Conservation (phyloP, 2,329 filamentous ascomycete genomes). For the Beauveria sp. region DNA sequence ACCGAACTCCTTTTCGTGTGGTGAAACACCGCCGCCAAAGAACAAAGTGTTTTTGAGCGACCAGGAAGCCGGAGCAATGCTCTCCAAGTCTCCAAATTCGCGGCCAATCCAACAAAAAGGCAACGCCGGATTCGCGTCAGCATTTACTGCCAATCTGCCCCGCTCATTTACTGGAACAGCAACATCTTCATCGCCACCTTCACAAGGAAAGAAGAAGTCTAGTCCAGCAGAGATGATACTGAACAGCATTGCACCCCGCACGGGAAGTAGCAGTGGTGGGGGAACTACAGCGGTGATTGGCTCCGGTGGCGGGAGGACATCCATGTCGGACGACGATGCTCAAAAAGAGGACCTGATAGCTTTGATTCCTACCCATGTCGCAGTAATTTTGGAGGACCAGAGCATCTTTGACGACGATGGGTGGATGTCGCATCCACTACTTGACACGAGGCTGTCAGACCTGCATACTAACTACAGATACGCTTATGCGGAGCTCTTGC, state of each 20-base stretch:
- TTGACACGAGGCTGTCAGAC: constrained; percentile 41
- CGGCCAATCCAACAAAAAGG: constrained; percentile 40
- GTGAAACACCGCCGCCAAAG: constrained; percentile 52
- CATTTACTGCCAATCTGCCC: constrained; percentile 48
- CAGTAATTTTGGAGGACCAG: constrained; percentile 51
- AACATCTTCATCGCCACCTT: constrained; percentile 38
- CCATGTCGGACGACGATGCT: constrained; percentile 46
- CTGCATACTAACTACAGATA: constrained; percentile 55
- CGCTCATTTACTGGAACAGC: constrained; percentile 31
- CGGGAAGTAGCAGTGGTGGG: constrained; percentile 41
- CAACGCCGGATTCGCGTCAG: constrained; percentile 48
- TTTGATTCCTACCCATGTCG: constrained; percentile 43
- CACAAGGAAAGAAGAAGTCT: constrained; percentile 41
- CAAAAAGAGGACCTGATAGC: constrained; percentile 38
- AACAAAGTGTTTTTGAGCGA: constrained; percentile 38
- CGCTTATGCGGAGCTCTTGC: constrained; percentile 60
- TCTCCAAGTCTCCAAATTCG: constrained; percentile 54
- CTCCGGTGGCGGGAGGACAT: constrained; percentile 40
- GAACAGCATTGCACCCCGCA: constrained; percentile 40
- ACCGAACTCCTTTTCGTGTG: constrained; percentile 52
- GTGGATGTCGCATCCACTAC: constrained; percentile 51
- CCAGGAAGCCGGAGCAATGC: constrained; percentile 39
- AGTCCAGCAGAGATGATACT: constrained; percentile 57
- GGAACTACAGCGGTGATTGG: constrained; percentile 38
- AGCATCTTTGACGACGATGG: constrained; percentile 62